phyloP scores from a whole-genome alignment of 208 protist genomes.

The Angomonas desouzai region DNA sequence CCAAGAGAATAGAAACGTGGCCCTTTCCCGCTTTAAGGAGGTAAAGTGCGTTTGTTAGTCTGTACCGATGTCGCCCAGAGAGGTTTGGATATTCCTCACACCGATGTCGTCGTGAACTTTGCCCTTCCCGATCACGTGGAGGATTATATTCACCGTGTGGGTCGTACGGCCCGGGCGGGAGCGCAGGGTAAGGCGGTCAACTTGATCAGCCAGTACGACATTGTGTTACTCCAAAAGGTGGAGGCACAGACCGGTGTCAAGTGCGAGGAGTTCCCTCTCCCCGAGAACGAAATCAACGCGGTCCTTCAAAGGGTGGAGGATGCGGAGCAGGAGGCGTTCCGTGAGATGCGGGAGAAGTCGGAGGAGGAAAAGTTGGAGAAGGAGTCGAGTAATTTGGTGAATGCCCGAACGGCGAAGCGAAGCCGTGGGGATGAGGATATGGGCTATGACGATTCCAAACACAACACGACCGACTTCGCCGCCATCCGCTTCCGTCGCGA shows the following conservation, averaged over 20 bases:
- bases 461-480: constrained; percentile 72
- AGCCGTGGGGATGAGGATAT: constrained; percentile 71
- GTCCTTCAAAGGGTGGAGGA: constrained; percentile 89
- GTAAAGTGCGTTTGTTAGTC: constrained; percentile 86
- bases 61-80: constrained; percentile 93
- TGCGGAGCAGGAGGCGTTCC: constrained; percentile 85
- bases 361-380: constrained; percentile 75
- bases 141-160: constrained; percentile 97
- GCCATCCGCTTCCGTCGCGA: constrained; percentile 84
- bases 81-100: constrained; percentile 97
- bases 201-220: constrained; percentile 96
- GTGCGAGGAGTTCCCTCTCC: constrained; percentile 83
- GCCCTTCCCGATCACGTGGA: constrained; percentile 95
- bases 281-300: constrained; percentile 64
- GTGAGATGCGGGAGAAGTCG: constrained; percentile 87
- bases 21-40: constrained; percentile 89
- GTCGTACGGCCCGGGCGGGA: constrained; percentile 95
- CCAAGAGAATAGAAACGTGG: constrained; percentile 87
- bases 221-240: constrained; percentile 98
- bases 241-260: constrained; percentile 94
- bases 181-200: constrained; percentile 92
- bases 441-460: constrained; percentile 85
- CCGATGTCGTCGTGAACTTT: constrained; percentile 98
- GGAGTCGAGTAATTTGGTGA: constrained; percentile 62
- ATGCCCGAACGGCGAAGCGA: constrained; percentile 69